phyloP scores from a whole-genome alignment of 108 stramenopile species.

The Cyclostephanos invisitatus region DNA sequence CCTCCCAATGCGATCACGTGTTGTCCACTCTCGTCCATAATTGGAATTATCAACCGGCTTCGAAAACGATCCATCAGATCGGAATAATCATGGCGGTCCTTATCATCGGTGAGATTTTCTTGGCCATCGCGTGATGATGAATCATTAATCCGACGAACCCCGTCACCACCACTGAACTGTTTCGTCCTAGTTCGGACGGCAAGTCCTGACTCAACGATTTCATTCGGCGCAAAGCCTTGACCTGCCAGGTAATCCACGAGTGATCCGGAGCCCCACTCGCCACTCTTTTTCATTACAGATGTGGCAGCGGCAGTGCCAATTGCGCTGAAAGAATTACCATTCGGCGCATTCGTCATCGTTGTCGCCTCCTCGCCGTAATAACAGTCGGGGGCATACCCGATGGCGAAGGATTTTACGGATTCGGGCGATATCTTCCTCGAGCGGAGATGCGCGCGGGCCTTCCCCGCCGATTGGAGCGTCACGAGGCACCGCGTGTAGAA shows the following conservation, averaged over 20 bases:
- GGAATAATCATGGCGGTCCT: slow-evolving; percentile 24
- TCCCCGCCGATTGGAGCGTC: slow-evolving; percentile 64
- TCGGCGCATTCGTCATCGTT: neutral
- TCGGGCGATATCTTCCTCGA: slow-evolving; percentile 62
- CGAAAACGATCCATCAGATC: slow-evolving; percentile 83
- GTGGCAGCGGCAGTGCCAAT: slow-evolving; percentile 1
- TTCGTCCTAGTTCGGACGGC: slow-evolving; percentile 60
- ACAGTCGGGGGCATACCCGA: slow-evolving; percentile 91
- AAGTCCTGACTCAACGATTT: slow-evolving; percentile 88
- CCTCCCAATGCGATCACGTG: slow-evolving; percentile 81
- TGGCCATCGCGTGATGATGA: neutral
- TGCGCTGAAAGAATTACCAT: neutral
- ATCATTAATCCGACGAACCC: slow-evolving; percentile 14
- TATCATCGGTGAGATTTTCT: slow-evolving; percentile 4
- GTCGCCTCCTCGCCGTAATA: slow-evolving; percentile 55
- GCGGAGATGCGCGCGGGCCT: slow-evolving; percentile 69
- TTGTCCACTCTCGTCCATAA: slow-evolving; percentile 67
- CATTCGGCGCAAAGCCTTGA: slow-evolving; percentile 66
- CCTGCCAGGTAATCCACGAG: slow-evolving; percentile 75
- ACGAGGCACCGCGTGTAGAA: slow-evolving; percentile 78
- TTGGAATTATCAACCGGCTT: slow-evolving; percentile 74
- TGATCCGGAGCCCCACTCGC: slow-evolving; percentile 66
- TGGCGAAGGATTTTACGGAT: slow-evolving; percentile 71
- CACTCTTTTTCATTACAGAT: neutral
- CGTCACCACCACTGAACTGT: neutral